Evolutionary conservation across 2,329 filamentous ascomycete species (phyloP).

Genomic region (Xylaria sp.): DNA sequence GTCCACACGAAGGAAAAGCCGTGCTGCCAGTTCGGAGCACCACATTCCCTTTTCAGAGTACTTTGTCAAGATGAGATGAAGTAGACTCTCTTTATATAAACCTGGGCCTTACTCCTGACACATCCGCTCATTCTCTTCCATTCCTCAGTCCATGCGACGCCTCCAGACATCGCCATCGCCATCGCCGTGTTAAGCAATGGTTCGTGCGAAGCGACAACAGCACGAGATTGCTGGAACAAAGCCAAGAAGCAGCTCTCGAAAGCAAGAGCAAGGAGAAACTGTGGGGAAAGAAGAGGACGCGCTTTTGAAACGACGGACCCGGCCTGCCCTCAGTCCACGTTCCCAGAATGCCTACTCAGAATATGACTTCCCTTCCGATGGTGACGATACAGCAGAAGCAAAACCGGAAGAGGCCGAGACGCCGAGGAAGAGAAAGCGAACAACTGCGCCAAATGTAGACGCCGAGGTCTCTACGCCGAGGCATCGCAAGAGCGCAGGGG

Average conservation of each 20-base stretch:
- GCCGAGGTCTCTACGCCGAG: slow-evolving; percentile 21
- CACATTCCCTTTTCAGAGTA: not conserved
- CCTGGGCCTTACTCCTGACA: not conserved
- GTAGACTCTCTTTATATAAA: not conserved
- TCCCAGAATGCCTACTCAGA: slow-evolving; percentile 16
- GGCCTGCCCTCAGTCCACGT: not conserved
- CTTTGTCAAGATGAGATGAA: not conserved
- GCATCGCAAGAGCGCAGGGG: slow-evolving; percentile 20
- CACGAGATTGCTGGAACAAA: slow-evolving; percentile 14
- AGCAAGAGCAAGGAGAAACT: slow-evolving; percentile 21
- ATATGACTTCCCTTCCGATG: slow-evolving; percentile 31
- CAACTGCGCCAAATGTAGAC: slow-evolving; percentile 4
- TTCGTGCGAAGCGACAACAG: slow-evolving; percentile 24
- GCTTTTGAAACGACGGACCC: slow-evolving; percentile 20
- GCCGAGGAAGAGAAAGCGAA: slow-evolving; percentile 22
- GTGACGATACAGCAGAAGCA: slow-evolving; percentile 11
- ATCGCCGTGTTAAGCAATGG: slow-evolving; percentile 19
- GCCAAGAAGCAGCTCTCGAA: slow-evolving; percentile 19
- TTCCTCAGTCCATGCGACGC: not conserved
- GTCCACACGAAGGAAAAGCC: not conserved
- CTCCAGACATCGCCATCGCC: not conserved
- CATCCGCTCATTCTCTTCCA: not conserved
- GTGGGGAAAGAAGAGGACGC: slow-evolving; percentile 17
- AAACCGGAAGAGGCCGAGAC: slow-evolving; percentile 15
- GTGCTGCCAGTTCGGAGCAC: not conserved